Evolutionary conservation across 805 yeast species (phyloP).

Genomic region (Yarrowia yakushimensis): DNA sequence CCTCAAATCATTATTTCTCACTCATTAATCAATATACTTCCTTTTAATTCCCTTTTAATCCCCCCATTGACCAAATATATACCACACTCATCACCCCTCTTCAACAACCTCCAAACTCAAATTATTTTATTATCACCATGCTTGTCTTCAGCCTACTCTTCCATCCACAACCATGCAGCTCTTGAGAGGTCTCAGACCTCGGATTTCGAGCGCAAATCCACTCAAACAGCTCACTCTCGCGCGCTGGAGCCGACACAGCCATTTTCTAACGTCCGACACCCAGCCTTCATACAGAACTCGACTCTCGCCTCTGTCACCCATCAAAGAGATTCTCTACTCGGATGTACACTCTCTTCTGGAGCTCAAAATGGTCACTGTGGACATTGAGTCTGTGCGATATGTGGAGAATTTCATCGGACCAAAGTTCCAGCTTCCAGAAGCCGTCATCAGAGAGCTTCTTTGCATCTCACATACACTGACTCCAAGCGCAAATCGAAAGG

Average conservation of each 20-base stretch:
- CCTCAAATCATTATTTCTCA: too few relatives aligned
- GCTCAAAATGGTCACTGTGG: slow-evolving; percentile 3
- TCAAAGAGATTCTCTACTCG: slow-evolving; percentile 5
- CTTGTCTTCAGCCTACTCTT: too few relatives aligned
- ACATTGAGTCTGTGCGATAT: not conserved
- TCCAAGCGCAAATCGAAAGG: not conserved
- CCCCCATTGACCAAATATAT: too few relatives aligned
- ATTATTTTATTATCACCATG: not conserved
- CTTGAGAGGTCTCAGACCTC: not conserved
- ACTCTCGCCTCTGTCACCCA: slow-evolving; percentile 2
- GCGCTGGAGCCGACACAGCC: not conserved
- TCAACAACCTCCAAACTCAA: not conserved
- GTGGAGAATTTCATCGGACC: slow-evolving; percentile 7
- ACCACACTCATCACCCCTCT: too few relatives aligned
- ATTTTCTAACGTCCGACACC: slow-evolving; percentile 4
- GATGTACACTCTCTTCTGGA: slow-evolving; percentile 10
- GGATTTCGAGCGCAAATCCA: not conserved
- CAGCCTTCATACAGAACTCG: slow-evolving; percentile 6
- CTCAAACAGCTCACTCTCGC: not conserved
- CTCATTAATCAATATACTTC: too few relatives aligned
- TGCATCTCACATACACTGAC: not conserved
- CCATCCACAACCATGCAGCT: not conserved
- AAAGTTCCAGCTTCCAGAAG: slow-evolving; percentile 3
- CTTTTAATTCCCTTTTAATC: too few relatives aligned
- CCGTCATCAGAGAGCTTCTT: not conserved